Conservation (phyloP, 441 rosid species). For the Adansonia madagascariensis region DNA sequence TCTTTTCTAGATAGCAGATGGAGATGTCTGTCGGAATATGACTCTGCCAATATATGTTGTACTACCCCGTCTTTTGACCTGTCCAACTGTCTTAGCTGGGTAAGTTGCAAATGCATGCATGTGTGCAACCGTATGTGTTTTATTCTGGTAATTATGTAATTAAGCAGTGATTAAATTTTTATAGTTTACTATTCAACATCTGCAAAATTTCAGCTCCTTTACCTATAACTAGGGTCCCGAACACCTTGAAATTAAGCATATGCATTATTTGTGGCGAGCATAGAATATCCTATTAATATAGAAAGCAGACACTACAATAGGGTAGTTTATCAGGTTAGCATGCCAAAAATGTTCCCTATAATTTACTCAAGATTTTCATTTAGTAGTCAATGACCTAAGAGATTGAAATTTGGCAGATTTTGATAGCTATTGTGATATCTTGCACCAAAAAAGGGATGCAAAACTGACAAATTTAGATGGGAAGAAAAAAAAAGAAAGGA, state of each 20-base stretch:
- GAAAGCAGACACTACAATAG: not conserved
- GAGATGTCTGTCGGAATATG: constrained; percentile 74
- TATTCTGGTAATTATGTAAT: not conserved
- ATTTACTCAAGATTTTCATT: not conserved
- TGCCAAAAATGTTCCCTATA: not conserved
- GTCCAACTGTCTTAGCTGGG: constrained; percentile 91
- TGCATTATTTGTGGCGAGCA: not conserved
- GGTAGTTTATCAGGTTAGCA: not conserved
- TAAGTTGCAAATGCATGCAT: constrained; percentile 34
- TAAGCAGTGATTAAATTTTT: not conserved
- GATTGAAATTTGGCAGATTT: not conserved
- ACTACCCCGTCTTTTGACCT: constrained; percentile 82
- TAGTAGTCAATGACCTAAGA: not conserved
- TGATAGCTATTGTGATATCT: not conserved
- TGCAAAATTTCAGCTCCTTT: not conserved
- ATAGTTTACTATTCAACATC: not conserved
- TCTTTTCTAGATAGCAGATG: constrained; percentile 73
- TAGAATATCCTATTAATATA: not conserved
- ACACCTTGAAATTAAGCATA: not conserved
- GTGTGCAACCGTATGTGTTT: not conserved
- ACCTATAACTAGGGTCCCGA: not conserved
- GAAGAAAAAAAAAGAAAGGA: not conserved
- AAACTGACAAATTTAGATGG: not conserved
- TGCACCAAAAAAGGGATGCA: not conserved
- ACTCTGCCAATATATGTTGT: constrained; percentile 72